A percentile compares a stretch with the other conserved stretches of the same genome.
Conservation (phyloP, 345 rosid species). For the Aquilaria sinensis region DNA sequence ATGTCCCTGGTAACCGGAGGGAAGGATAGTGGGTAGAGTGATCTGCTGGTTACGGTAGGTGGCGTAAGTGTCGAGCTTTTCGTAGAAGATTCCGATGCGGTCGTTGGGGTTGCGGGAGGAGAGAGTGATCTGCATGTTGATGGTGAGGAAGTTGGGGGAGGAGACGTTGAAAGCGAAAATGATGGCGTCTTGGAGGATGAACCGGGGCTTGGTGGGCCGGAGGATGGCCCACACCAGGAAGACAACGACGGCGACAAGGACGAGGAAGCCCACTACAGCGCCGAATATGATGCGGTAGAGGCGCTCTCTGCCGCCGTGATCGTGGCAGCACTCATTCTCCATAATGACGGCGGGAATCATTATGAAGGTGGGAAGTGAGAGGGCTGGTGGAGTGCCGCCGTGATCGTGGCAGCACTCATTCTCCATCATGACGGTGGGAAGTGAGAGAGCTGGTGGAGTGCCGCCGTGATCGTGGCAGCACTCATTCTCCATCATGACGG, state of each 20-base stretch:
- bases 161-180: conserved; percentile 51
- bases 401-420: conserved; percentile 30
- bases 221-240: conserved; percentile 49
- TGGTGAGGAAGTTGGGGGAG: conserved; percentile 30
- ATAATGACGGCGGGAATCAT: too few relatives aligned
- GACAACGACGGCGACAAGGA: conserved; percentile 26
- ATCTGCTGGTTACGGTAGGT: conserved; percentile 75
- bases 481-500: too few relatives aligned
- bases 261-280: conserved; percentile 13
- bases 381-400: conserved; percentile 6
- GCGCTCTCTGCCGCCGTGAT: conserved; percentile 14
- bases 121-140: conserved; percentile 56
- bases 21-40: conserved; percentile 44
- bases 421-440: too few relatives aligned
- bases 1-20: conserved; percentile 60
- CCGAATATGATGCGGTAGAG: conserved; percentile 16
- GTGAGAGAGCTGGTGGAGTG: not conserved
- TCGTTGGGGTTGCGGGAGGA: conserved; percentile 61
- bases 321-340: conserved; percentile 32
- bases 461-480: conserved; percentile 28
- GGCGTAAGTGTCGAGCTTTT: conserved; percentile 39
- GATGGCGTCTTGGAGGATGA: conserved; percentile 63
- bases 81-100: conserved; percentile 54
- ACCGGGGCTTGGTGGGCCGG: conserved; percentile 57
- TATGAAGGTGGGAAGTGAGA: not conserved